phyloP scores from a whole-genome alignment of 2,329 filamentous ascomycete genomes.

The Penicillium polonicum region DNA sequence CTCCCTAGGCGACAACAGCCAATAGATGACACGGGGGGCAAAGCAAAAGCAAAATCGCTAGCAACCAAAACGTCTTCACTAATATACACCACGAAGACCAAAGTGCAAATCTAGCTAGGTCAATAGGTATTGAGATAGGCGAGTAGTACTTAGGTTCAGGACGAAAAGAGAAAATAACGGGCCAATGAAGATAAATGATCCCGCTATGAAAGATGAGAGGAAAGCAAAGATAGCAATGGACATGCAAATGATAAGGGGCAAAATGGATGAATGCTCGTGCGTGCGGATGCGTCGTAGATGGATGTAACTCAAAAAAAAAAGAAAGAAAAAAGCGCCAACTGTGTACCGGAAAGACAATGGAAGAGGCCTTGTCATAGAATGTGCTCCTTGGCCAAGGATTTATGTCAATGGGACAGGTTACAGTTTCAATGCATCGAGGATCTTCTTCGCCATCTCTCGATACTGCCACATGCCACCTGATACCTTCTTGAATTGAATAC shows the following conservation, averaged over 20 bases:
- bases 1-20: neutral
- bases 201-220: constrained; percentile 1
- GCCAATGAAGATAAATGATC: constrained; percentile 17
- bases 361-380: neutral
- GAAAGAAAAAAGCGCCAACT: constrained; percentile 1
- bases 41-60: constrained; percentile 1
- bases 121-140: constrained; percentile 14
- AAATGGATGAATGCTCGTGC: constrained; percentile 29
- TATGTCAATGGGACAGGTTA: constrained; percentile 42
- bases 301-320: constrained; percentile 16
- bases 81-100: constrained; percentile 32
- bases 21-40: neutral
- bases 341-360: neutral
- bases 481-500: constrained; percentile 97
- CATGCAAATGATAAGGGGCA: constrained; percentile 20
- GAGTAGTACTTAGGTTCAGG: constrained; percentile 25
- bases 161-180: constrained; percentile 16
- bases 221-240: constrained; percentile 12
- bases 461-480: constrained; percentile 97
- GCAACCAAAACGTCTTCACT: constrained; percentile 15
- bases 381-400: neutral
- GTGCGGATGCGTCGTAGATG: constrained; percentile 28
- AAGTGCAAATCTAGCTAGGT: constrained; percentile 16
- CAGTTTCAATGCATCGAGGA: constrained; percentile 79
- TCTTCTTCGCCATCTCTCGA: constrained; percentile 96